Evolutionary conservation across 352 stramenopile species (phyloP), one percentile per base, ranked within the genome.

Genomic region (Nothophytophthora sp.): DNA sequence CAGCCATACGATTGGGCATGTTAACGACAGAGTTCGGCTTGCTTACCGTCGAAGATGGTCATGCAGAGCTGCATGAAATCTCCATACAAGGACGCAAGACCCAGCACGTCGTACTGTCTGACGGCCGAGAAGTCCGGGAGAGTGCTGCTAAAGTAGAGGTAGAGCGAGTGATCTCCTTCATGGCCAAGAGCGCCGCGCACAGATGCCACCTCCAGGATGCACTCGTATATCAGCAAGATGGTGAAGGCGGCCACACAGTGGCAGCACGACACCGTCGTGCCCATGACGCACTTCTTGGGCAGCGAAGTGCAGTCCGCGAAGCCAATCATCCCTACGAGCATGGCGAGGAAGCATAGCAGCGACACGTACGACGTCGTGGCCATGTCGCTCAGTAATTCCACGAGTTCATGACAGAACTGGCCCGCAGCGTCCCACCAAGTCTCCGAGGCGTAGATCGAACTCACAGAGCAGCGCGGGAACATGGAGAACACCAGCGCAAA

Each of bases 401-500:
- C 46, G 15, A 95, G 67, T 23, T 92, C 80, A 4, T 55, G 35
- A 10, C 58, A 57, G 52, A 95, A 92, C 24, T 72, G 66, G 4
- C 27, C 23, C 1, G 57, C 68, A 5, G 70, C 69, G 0, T 74
- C 69, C 22, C 45, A 46, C 71, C 75, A 88, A 18, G 73, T 86
- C 11, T 53, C 24, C 28, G 63, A 73, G 13, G 73, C 62, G 50
- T 92, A 88, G 45, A 95, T 90, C 13, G 77, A 72, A 11, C 73
- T 45, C 5, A 95, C 80, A 0, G 78, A 89, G 55, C 92, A 98
- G 6, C 93, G 84, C 24, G 92, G 92, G 66, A 97, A 97, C 75
- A 97, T 95, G 22, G 88, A 97, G 41, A 91, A 88, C 8, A 92
- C 85, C 8, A 98, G 76, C 27, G 80, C 69, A 59, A 97, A 97